phyloP scores from a whole-genome alignment of 139 green algal species.

The Picochlorum sp. region DNA sequence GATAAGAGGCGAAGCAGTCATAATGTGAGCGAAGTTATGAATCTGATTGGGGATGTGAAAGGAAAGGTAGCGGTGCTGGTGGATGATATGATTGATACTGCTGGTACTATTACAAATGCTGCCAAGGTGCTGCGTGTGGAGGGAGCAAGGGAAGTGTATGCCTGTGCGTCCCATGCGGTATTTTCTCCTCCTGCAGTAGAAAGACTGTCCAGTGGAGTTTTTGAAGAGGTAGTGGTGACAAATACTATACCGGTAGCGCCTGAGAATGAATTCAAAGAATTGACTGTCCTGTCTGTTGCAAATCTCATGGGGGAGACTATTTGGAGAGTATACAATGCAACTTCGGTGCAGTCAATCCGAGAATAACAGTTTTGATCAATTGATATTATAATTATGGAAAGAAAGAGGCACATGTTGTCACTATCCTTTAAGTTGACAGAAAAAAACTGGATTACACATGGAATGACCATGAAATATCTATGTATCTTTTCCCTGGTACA shows the following conservation, averaged over 20 bases:
- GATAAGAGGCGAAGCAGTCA: slow-evolving; percentile 92
- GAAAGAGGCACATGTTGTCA: background rate
- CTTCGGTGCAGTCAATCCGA: slow-evolving; percentile 51
- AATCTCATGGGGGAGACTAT: slow-evolving; percentile 98
- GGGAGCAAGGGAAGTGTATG: slow-evolving; percentile 82
- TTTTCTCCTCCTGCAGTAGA: slow-evolving; percentile 89
- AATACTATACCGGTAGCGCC: slow-evolving; percentile 87
- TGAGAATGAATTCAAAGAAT: slow-evolving; percentile 79
- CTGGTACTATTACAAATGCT: slow-evolving; percentile 95
- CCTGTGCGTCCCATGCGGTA: slow-evolving; percentile 93
- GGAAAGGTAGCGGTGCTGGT: slow-evolving; percentile 98
- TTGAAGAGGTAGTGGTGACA: slow-evolving; percentile 95
- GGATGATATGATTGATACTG: slow-evolving; percentile 99
- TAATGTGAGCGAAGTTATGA: slow-evolving; percentile 99
- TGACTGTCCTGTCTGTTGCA: slow-evolving; percentile 93
- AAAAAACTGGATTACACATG: background rate
- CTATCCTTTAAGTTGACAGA: no score
- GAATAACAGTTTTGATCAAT: slow-evolving; percentile 1
- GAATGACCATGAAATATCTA: slow-evolving; percentile 51
- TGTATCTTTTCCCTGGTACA: slow-evolving; percentile 16
- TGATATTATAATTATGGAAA: background rate
- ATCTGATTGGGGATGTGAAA: slow-evolving; percentile 96
- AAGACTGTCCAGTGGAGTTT: slow-evolving; percentile 77
- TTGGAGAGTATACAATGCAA: slow-evolving; percentile 93
- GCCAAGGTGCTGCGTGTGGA: slow-evolving; percentile 76